Evolutionary conservation across 495 filamentous ascomycete species (phyloP).

Genomic region (Chaetomidium leptoderma): DNA sequence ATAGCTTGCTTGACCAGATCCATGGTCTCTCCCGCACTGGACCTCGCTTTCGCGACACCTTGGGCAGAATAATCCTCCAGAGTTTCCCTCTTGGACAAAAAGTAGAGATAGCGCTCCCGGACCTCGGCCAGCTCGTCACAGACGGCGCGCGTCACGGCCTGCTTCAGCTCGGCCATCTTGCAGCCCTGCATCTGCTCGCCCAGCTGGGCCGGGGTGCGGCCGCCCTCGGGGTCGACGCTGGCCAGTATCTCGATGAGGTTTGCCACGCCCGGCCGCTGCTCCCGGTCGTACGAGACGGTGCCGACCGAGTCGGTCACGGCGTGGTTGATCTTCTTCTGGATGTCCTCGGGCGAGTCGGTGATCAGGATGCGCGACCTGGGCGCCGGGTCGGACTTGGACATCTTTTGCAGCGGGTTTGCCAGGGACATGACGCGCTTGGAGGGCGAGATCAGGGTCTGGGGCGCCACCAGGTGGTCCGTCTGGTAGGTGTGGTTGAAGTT

Average conservation of each 20-base stretch:
- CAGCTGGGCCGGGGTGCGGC: constrained; percentile 50
- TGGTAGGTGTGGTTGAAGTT: constrained; percentile 77
- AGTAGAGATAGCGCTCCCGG: constrained; percentile 55
- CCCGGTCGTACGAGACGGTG: constrained; percentile 66
- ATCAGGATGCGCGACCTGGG: constrained; percentile 73
- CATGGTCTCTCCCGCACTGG: constrained; percentile 68
- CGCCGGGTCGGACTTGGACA: constrained; percentile 83
- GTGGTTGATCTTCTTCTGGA: constrained; percentile 60
- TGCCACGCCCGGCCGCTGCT: constrained; percentile 69
- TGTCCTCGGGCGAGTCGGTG: constrained; percentile 58
- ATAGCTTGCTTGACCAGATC: constrained; percentile 54
- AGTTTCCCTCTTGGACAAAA: constrained; percentile 51
- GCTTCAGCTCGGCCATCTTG: constrained; percentile 65
- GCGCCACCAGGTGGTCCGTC: constrained; percentile 54
- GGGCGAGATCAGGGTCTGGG: constrained; percentile 68
- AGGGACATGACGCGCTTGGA: constrained; percentile 88
- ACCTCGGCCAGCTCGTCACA: constrained; percentile 52
- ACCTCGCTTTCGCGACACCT: constrained; percentile 57
- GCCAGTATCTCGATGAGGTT: constrained; percentile 77
- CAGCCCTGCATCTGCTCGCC: constrained; percentile 49
- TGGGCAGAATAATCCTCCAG: constrained; percentile 53
- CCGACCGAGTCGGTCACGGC: constrained; percentile 73
- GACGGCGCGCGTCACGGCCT: constrained; percentile 53
- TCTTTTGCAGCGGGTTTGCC: constrained; percentile 68
- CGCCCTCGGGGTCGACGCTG: constrained; percentile 52